Evolutionary conservation across 495 filamentous ascomycete species (phyloP), one percentile per base, ranked within the genome.

Genomic region (Chaetomium fimeti): DNA sequence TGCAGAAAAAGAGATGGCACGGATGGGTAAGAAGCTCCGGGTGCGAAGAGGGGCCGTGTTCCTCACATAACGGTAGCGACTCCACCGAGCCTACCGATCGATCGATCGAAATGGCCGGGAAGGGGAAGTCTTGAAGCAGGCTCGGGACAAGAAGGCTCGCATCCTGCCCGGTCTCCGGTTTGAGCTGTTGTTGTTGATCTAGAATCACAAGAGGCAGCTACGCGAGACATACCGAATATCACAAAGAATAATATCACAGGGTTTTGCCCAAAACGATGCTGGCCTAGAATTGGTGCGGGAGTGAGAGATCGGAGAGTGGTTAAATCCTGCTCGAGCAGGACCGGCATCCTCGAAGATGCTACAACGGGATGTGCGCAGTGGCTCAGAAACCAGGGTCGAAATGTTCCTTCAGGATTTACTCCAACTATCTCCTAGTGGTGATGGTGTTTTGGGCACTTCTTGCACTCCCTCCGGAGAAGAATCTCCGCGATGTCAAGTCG

Each of bases 51-150:
- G 3, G 36, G 32, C 9, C 16, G 54, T 25, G 32, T 42, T 36
- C 28, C 25, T 6, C 32, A 15, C 54, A n/a, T 32, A 57, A 57
- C 54, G 32, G 54, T 32, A 40, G 12, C 54, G 54, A 42, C 32
- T 12, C 54, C 32, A 42, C 54, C 54, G 6, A 40, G n/a, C n/a
- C n/a, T n/a, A n/a, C 15, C 53, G 54, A 57, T 57, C 54, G 54
- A 57, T 57, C 54, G 36, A 57, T 28, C 12, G n/a, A n/a, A n/a
- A n/a, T n/a, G n/a, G n/a, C n/a, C n/a, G n/a, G n/a, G n/a, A n/a
- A n/a, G n/a, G 16, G 13, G 25, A 27, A 15, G 8, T 16, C 28
- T 16, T 2, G n/a, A 28, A 55, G 18, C 52, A 56, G 53, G 13
- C 29, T 38, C 32, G 29, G 53, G 32, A 16, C 51, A n/a, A 53